Base-by-base conservation (phyloP, 164 flowering plant species). In the Dillenia suffruticosa region DNA sequence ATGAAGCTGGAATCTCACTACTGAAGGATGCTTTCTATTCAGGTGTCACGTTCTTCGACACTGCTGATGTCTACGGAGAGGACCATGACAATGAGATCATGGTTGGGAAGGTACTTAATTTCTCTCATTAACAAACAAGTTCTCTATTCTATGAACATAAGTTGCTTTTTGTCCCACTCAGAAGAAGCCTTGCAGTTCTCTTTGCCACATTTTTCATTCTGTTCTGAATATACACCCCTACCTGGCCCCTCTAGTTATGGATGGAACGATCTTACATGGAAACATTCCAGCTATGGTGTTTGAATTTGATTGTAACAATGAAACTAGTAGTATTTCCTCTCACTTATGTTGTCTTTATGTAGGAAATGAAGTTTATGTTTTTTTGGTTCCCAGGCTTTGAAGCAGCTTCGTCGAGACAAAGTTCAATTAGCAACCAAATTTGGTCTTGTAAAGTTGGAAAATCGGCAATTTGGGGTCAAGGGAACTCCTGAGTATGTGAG, bases 31-130 rank as follows among this genome's bases (percentile, higher is more conserved):
- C 72, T 11, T 71, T 71, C 45, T 53, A 47, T 13, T 71, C 47
- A 51, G 78, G 78, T 14, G 58, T 75, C 15, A 75, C 78, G 8
- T 71, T 68, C 51, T 67, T 75, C 61, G 78, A 75, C 47, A 75
- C 78, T 0, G n/a, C 78, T 1, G 70, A 75, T 71, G 43, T 55
- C 22, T 75, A 75, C 54, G 78, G 78, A 10, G 43, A 3, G 14
- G 47, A 63, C 49, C 22, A 44, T 58, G 49, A 54, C 8, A 74
- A 74, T 50, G 78, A 74, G 44, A 43, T 63, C 47, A 15, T 74
- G 62, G 60, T 75, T 26, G 78, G 78, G 44, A 75, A 75, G 75
- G 78, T 71, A 58, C 10, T 44, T 10, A n/a, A 10, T 26, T 61
- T 22, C 22, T 19, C 22, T 19, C 22, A 19, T 19, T 19, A 19